phyloP scores from a whole-genome alignment of 2,329 filamentous ascomycete species.

The Arthrocladium fulminans region DNA sequence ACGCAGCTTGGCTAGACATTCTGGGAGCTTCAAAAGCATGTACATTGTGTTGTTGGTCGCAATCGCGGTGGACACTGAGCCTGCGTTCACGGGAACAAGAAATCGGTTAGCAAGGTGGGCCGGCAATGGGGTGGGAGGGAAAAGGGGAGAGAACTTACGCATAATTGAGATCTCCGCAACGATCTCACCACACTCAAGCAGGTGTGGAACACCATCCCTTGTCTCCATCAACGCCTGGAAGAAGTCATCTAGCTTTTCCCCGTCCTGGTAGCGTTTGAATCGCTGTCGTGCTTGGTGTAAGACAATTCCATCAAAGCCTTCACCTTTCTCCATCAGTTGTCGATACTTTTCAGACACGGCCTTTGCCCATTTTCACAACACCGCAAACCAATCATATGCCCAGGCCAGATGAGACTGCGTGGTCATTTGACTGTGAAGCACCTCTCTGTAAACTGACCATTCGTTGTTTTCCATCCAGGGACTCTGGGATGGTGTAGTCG shows the following conservation, averaged over 20 bases:
- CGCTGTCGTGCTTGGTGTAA: conserved; percentile 36
- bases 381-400: too few relatives aligned
- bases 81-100: conserved; percentile 17
- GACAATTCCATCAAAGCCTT: conserved; percentile 41
- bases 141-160: too few relatives aligned
- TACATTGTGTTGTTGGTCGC: conserved; percentile 34
- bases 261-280: conserved; percentile 38
- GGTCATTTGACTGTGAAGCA: too few relatives aligned
- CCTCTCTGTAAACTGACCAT: too few relatives aligned
- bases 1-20: conserved; percentile 2
- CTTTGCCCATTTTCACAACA: too few relatives aligned
- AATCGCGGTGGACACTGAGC: conserved; percentile 13
- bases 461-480: background rate
- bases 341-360: too few relatives aligned
- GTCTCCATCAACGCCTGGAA: conserved; percentile 45
- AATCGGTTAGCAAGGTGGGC: too few relatives aligned
- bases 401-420: too few relatives aligned
- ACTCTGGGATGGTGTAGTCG: background rate
- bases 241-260: conserved; percentile 49
- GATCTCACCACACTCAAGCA: conserved; percentile 31
- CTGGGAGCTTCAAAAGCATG: conserved; percentile 42
- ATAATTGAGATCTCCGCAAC: conserved; percentile 19
- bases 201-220: conserved; percentile 30
- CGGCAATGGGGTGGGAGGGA: too few relatives aligned
- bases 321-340: too few relatives aligned